Evolutionary conservation across 805 yeast genomes (phyloP).

Genomic region (Metschnikowia similis): DNA sequence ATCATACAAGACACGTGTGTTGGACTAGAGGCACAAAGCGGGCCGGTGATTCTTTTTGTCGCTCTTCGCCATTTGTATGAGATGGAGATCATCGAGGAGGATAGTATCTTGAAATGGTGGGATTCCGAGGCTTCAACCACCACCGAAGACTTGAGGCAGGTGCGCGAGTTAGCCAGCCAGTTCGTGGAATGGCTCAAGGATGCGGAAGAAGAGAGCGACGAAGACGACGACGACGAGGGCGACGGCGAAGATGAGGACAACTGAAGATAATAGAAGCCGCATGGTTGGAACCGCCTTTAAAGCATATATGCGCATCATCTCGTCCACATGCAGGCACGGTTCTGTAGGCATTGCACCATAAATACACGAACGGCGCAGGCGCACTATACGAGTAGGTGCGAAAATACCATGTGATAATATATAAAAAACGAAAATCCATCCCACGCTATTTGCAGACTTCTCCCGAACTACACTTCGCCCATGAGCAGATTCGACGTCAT

Average conservation of each 20-base stretch:
- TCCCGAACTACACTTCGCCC: neutral
- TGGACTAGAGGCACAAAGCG: constrained; percentile 35
- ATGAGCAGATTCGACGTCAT: constrained; percentile 55
- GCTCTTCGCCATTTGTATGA: constrained; percentile 67
- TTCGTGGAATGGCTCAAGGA: constrained; percentile 86
- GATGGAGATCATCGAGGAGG: constrained; percentile 78
- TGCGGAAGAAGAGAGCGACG: constrained; percentile 60
- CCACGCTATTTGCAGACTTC: neutral
- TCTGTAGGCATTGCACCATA: constrained; percentile 4
- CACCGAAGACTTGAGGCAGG: constrained; percentile 40
- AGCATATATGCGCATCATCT: neutral
- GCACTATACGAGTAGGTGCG: constrained; percentile 4
- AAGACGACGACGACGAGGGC: constrained; percentile 25
- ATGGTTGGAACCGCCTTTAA: neutral
- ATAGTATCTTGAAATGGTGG: constrained; percentile 82
- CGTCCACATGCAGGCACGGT: neutral
- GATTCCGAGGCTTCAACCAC: constrained; percentile 33
- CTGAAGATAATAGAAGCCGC: neutral
- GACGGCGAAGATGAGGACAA: neutral
- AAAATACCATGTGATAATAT: constrained; percentile 1
- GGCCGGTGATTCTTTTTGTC: constrained; percentile 48
- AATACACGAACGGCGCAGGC: neutral
- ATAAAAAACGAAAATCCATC: neutral
- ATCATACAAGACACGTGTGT: constrained; percentile 46
- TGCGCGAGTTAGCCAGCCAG: constrained; percentile 56